phyloP scores from a whole-genome alignment of 495 filamentous ascomycete species.

The Alectoria sarmentosa region DNA sequence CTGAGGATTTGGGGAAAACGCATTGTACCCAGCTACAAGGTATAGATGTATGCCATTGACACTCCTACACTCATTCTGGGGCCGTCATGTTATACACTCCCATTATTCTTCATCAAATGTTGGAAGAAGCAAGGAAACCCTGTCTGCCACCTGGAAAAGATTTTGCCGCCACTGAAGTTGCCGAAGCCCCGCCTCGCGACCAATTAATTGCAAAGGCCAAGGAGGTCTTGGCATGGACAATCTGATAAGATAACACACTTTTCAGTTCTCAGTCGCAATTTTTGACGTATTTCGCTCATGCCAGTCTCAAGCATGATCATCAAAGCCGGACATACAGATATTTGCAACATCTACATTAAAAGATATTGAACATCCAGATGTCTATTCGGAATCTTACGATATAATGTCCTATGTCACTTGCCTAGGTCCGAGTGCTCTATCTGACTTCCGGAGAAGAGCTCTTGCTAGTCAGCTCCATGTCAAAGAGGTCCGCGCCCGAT shows the following conservation, averaged over 20 bases:
- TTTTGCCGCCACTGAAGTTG: not conserved
- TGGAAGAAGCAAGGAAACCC: not conserved
- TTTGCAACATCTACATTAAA: not conserved
- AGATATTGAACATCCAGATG: not conserved
- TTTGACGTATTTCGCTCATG: not conserved
- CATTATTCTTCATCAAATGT: too few relatives aligned
- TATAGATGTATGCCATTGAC: not conserved
- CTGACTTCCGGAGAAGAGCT: constrained; percentile 45
- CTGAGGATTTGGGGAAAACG: not conserved
- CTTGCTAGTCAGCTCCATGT: constrained; percentile 48
- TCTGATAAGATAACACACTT: too few relatives aligned
- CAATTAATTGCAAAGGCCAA: too few relatives aligned
- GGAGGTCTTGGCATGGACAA: too few relatives aligned
- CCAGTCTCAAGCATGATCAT: not conserved
- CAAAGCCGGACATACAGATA: not conserved
- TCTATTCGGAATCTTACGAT: not conserved
- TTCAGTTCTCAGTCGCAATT: too few relatives aligned
- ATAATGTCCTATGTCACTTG: constrained; percentile 37
- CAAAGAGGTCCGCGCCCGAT: constrained; percentile 51
- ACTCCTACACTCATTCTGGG: not conserved
- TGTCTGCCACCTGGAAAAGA: not conserved
- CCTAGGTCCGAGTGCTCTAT: constrained; percentile 47
- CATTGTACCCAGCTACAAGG: not conserved
- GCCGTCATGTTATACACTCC: not conserved
- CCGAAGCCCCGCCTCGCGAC: too few relatives aligned